Evolutionary conservation across 2,329 filamentous ascomycete species (phyloP).

Genomic region (Zymoseptoria pseudotritici): DNA sequence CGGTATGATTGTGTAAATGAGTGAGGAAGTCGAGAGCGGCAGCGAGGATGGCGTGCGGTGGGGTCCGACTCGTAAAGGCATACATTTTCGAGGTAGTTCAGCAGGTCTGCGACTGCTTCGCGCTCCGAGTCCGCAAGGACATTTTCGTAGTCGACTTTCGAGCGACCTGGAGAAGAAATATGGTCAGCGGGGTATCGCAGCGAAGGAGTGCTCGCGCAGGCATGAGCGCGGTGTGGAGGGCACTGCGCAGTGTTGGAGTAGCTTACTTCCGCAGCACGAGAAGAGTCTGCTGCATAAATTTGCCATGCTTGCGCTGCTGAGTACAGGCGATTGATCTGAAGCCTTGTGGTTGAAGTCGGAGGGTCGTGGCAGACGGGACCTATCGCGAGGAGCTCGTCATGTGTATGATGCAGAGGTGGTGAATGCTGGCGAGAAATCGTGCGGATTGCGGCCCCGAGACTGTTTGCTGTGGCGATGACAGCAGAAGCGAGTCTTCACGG

Average conservation of each 20-base stretch:
- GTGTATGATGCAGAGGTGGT: slow-evolving; percentile 1
- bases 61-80: slow-evolving; percentile 20
- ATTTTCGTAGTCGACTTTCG: slow-evolving; percentile 38
- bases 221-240: not conserved
- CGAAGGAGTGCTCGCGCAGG: not conserved
- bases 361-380: not conserved
- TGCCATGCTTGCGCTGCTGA: slow-evolving; percentile 21
- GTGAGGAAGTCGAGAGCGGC: not conserved
- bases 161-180: slow-evolving; percentile 31
- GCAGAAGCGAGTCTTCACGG: not conserved
- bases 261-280: slow-evolving; percentile 28
- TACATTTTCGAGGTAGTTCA: slow-evolving; percentile 96
- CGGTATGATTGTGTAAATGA: not conserved
- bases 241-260: not conserved
- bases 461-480: not conserved
- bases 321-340: slow-evolving; percentile 9
- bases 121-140: slow-evolving; percentile 84
- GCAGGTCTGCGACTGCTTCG: slow-evolving; percentile 89
- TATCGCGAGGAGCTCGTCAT: slow-evolving; percentile 4
- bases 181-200: not conserved
- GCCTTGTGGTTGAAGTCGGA: not conserved
- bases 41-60: not conserved
- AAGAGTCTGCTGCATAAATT: slow-evolving; percentile 27
- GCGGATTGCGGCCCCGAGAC: not conserved
- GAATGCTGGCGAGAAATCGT: not conserved